Conservation (phyloP, 2,329 filamentous ascomycete species). For the Pseudocercospora cruenta region DNA sequence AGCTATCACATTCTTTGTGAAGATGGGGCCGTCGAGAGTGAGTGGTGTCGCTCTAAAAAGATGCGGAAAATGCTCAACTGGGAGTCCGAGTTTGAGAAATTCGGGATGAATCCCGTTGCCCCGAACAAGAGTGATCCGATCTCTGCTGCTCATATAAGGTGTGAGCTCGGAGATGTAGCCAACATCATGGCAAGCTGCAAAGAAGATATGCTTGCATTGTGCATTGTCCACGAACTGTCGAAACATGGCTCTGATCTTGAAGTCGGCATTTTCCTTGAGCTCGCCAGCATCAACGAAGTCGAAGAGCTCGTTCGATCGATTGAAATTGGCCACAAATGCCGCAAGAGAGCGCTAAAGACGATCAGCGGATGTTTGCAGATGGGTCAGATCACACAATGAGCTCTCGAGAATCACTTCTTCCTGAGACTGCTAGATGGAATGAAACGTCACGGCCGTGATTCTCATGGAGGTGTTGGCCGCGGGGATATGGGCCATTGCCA, state of each 20-base stretch:
- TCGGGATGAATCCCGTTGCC: constrained; percentile 57
- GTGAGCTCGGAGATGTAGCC: constrained; percentile 62
- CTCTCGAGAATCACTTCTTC: not conserved
- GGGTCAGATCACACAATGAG: not conserved
- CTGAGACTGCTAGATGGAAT: not conserved
- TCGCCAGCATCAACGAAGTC: constrained; percentile 66
- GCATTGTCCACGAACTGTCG: constrained; percentile 60
- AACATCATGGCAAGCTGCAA: constrained; percentile 65
- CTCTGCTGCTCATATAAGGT: constrained; percentile 50
- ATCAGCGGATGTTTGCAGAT: not conserved
- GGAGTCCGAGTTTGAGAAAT: constrained; percentile 57
- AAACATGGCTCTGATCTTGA: constrained; percentile 60
- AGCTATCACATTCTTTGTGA: not conserved
- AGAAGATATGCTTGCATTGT: constrained; percentile 67
- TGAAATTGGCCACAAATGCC: constrained; percentile 59
- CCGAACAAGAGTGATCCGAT: constrained; percentile 59
- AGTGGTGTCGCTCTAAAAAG: constrained; percentile 55
- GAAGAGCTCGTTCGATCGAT: constrained; percentile 59
- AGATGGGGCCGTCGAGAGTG: not conserved
- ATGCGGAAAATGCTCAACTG: constrained; percentile 55
- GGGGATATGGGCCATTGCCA: not conserved
- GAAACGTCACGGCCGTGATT: not conserved
- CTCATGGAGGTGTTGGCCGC: not conserved
- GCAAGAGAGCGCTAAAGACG: constrained; percentile 53
- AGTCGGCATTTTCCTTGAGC: constrained; percentile 62